These are phyloP conservation scores for Candida manassasensis DNA, from an alignment of 805 yeast genomes.

Conservation along the genomic window DNA sequence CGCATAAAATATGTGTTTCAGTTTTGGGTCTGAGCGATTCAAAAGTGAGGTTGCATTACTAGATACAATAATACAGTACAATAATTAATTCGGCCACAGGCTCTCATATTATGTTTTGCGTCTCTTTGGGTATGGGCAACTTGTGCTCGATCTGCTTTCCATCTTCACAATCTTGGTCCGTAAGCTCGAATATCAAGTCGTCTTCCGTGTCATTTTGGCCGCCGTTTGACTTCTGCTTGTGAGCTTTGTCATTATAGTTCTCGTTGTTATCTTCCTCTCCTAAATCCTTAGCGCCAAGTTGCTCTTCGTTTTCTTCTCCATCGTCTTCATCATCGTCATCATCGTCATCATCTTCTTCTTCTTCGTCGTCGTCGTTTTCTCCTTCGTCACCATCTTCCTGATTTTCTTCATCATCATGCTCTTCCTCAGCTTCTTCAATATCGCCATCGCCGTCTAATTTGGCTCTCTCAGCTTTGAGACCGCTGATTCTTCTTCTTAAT, in stretches of 20 bases:
- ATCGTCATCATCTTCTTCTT: slow-evolving; percentile 32
- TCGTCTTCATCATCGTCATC: slow-evolving; percentile 35
- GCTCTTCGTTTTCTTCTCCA: slow-evolving; percentile 19
- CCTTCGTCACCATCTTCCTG: slow-evolving; percentile 37
- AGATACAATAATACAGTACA: too few relatives aligned
- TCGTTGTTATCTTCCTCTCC: slow-evolving; percentile 8
- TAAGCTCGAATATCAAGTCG: slow-evolving; percentile 20
- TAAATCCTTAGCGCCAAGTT: slow-evolving; percentile 12
- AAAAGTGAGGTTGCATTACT: too few relatives aligned
- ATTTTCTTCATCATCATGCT: slow-evolving; percentile 34
- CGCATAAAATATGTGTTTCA: background rate
- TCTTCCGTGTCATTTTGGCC: slow-evolving; percentile 10
- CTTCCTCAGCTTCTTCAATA: slow-evolving; percentile 30
- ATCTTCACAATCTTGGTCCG: slow-evolving; percentile 11
- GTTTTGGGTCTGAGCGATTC: too few relatives aligned
- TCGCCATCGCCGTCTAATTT: slow-evolving; percentile 22
- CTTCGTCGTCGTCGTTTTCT: slow-evolving; percentile 35
- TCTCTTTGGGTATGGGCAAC: slow-evolving; percentile 13
- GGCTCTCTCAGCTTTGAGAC: slow-evolving; percentile 24
- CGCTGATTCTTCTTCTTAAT: slow-evolving; percentile 29
- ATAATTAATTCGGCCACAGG: too few relatives aligned
- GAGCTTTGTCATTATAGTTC: slow-evolving; percentile 2
- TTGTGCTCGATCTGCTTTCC: slow-evolving; percentile 10
- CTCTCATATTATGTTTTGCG: slow-evolving; percentile 15
- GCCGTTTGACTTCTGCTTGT: background rate